phyloP scores from a whole-genome alignment of 2,329 filamentous ascomycete species.

The Trichoderma sp. region DNA sequence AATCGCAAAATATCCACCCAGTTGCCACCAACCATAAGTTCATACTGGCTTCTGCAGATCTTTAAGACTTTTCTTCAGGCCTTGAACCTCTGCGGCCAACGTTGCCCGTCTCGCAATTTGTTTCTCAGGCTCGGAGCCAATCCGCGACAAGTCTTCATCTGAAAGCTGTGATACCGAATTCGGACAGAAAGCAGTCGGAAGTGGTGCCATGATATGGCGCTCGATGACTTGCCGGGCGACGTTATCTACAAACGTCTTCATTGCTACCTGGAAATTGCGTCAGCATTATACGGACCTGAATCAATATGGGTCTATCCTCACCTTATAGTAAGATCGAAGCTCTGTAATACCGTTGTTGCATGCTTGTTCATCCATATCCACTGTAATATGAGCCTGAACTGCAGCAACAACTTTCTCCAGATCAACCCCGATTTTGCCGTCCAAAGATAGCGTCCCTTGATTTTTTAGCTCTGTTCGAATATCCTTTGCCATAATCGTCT shows the following conservation, averaged over 20 bases:
- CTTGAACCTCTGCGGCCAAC: not conserved
- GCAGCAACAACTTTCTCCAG: not conserved
- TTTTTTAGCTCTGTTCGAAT: not conserved
- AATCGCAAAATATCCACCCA: not conserved
- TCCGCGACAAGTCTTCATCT: constrained; percentile 10
- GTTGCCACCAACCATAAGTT: not conserved
- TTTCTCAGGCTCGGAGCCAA: constrained; percentile 6
- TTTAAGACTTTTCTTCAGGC: not conserved
- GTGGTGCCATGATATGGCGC: not conserved
- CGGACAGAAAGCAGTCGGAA: constrained; percentile 8
- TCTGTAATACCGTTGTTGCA: not conserved
- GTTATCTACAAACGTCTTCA: constrained; percentile 17
- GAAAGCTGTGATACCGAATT: constrained; percentile 11
- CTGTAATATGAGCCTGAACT: not conserved
- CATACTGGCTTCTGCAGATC: not conserved
- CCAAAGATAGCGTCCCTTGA: not conserved
- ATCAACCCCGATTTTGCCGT: not conserved
- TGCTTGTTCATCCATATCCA: constrained; percentile 11
- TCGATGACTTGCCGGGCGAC: constrained; percentile 15
- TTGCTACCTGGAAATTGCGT: not conserved
- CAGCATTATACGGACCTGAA: not conserved
- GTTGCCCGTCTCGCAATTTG: not conserved
- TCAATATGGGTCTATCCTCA: not conserved
- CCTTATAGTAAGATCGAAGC: constrained; percentile 6
- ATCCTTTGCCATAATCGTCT: not conserved